Percentiles rank a stretch among this genome's conserved stretches.
These are phyloP conservation scores for Heliosperma pusillum DNA, from an alignment of 148 eudicot species.

Conservation along the genomic window DNA sequence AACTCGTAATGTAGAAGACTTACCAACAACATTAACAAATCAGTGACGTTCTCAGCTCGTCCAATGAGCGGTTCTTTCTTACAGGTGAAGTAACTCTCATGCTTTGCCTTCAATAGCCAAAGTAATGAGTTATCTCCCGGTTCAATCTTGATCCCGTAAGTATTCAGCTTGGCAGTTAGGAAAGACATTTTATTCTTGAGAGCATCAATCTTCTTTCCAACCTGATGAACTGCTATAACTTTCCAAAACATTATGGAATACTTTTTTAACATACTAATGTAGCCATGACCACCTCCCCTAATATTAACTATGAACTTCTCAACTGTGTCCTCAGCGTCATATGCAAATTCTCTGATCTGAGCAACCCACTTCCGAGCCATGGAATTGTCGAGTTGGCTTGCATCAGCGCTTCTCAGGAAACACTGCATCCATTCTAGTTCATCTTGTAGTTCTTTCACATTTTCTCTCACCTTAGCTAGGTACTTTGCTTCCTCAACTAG, in stretches of 20 bases:
- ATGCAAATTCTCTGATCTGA: slow-evolving; percentile 31
- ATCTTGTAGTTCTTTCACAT: slow-evolving; percentile 17
- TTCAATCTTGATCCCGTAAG: slow-evolving; percentile 18
- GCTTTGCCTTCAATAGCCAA: neutral
- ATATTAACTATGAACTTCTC: slow-evolving; percentile 18
- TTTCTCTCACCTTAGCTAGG: slow-evolving; percentile 10
- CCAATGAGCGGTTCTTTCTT: slow-evolving; percentile 18
- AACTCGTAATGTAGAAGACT: neutral
- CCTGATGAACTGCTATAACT: neutral
- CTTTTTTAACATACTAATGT: neutral
- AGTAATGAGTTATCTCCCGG: slow-evolving; percentile 6
- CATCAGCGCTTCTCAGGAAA: slow-evolving; percentile 19
- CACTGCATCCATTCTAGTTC: slow-evolving; percentile 32
- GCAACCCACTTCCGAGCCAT: slow-evolving; percentile 26
- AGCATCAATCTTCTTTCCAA: slow-evolving; percentile 17
- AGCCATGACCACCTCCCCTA: neutral
- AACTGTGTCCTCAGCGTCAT: slow-evolving; percentile 28
- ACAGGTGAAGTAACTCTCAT: neutral
- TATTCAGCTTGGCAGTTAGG: slow-evolving; percentile 20
- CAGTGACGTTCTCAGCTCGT: neutral
- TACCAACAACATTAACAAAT: neutral
- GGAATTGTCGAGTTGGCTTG: slow-evolving; percentile 9
- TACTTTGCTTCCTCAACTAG: slow-evolving; percentile 25
- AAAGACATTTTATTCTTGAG: slow-evolving; percentile 20
- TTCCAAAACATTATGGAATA: slow-evolving; percentile 5